A percentile compares a stretch with the other conserved stretches of the same genome.
Evolutionary conservation across 306 rosid species (phyloP).

Genomic region (Psophocarpus tetragonolobus): DNA sequence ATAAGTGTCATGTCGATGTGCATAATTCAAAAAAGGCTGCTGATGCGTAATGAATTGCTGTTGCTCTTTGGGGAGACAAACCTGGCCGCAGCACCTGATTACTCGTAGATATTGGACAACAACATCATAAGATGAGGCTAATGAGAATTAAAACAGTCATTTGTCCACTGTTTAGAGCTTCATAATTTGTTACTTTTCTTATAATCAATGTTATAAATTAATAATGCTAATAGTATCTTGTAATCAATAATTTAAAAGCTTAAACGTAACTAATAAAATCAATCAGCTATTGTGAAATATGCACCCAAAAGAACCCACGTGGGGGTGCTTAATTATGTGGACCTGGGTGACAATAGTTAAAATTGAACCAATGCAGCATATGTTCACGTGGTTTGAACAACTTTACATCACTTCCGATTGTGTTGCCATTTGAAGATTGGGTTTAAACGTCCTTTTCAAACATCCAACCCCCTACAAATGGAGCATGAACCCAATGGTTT

Average conservation of each 20-base stretch:
- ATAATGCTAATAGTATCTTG: neutral
- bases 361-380: neutral
- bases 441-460: neutral
- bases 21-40: neutral
- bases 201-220: neutral
- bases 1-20: neutral
- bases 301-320: neutral
- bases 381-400: conserved; percentile 22
- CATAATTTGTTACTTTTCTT: neutral
- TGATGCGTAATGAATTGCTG: neutral
- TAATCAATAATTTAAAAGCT: neutral
- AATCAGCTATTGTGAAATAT: neutral
- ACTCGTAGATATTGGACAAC: neutral
- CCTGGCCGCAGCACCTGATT: neutral
- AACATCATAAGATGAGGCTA: neutral
- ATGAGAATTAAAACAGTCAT: neutral
- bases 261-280: neutral
- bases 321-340: neutral
- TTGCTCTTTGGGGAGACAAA: neutral
- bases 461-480: neutral
- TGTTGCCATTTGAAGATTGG: neutral
- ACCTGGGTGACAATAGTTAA: neutral
- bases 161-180: neutral
- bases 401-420: neutral
- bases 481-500: conserved; percentile 19